Percentiles rank a stretch among this genome's conserved stretches.
Evolutionary conservation across 1,284 basidiomycete species (phyloP).

Genomic region (Anthracocystis setariae): DNA sequence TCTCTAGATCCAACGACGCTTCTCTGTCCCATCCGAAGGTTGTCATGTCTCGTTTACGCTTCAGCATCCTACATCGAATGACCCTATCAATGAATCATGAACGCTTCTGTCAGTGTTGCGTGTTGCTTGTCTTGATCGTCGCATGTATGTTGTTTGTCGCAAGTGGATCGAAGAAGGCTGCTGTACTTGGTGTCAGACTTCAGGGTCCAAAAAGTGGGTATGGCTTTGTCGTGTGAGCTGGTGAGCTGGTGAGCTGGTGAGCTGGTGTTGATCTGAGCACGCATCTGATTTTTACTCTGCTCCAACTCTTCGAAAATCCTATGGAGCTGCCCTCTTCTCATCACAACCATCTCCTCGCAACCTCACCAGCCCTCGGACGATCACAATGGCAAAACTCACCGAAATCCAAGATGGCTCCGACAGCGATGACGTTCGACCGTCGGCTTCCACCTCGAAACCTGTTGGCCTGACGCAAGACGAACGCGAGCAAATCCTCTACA

Average conservation of each 20-base stretch:
- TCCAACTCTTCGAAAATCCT: not conserved
- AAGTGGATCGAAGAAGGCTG: not conserved
- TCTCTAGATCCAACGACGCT: not conserved
- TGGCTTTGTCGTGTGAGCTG: constrained; percentile 7
- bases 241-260: too few relatives aligned
- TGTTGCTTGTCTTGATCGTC: not conserved
- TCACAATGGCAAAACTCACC: constrained; percentile 37
- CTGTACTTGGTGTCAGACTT: not conserved
- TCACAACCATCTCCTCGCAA: not conserved
- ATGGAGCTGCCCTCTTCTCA: not conserved
- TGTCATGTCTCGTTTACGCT: constrained; percentile 8
- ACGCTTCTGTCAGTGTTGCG: too few relatives aligned
- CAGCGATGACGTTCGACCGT: constrained; percentile 16
- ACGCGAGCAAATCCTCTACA: constrained; percentile 41
- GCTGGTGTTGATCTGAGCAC: constrained; percentile 10
- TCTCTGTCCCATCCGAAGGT: not conserved
- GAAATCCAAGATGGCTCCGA: constrained; percentile 38
- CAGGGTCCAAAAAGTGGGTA: constrained; percentile 11
- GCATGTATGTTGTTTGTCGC: too few relatives aligned
- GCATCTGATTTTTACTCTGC: not conserved
- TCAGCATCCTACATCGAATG: too few relatives aligned
- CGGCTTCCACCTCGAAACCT: constrained; percentile 1
- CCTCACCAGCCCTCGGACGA: not conserved
- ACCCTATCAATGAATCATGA: constrained; percentile 2
- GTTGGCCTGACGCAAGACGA: constrained; percentile 38